Base-by-base conservation (phyloP, 2,329 filamentous ascomycete species). In the Monilinia aucupariae region DNA sequence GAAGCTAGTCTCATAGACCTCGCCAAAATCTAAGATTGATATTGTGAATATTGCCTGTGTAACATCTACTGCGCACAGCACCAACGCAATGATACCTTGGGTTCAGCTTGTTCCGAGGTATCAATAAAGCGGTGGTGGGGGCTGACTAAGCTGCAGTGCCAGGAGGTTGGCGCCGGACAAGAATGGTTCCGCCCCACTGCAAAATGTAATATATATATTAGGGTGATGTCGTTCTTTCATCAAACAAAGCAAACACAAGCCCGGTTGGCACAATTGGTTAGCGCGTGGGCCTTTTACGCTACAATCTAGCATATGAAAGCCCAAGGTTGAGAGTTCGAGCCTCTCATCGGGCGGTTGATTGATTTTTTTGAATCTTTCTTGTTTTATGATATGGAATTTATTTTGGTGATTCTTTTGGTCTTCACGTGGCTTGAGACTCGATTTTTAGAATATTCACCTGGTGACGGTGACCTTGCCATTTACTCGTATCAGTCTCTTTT, bases 211-310 rank as follows among this genome's bases (percentile, higher is more conserved):
- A 39, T 43, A 43, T 43, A 8, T 20, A 41, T 37, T 3, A 41
- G 15, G 1, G 2, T 7, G 15, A 15, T 0, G 12, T 1, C 0
- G 1, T 1, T 2, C 15, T 0, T 3, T 2, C 12, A 53, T 32
- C 25, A 10, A 45, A 15, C 30, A 55, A 0, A 41, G 8, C 5
- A 22, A 45, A 55, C 7, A 32, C 37, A 12, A 45, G 66, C 69
- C 68, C 66, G 67, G 68, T 62, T 69, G 71, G 70, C 70, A 71
- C 70, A 71, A 71, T 71, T 47, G 43, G 43, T 47, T 47, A 47
- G 43, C 43, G 43, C 43, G 43, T 47, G 43, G 43, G 43, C 43
- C 43, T 47, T 47, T 47, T 47, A 47, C 22, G 43, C 20, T 56
- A 32, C 10, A 45, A 45, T 45, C 27, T 22, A 56, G 32, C 53